Evolutionary conservation across 352 stramenopile genomes (phyloP), one percentile per base, ranked within the genome.

Genomic region (Plasmopara viticola): DNA sequence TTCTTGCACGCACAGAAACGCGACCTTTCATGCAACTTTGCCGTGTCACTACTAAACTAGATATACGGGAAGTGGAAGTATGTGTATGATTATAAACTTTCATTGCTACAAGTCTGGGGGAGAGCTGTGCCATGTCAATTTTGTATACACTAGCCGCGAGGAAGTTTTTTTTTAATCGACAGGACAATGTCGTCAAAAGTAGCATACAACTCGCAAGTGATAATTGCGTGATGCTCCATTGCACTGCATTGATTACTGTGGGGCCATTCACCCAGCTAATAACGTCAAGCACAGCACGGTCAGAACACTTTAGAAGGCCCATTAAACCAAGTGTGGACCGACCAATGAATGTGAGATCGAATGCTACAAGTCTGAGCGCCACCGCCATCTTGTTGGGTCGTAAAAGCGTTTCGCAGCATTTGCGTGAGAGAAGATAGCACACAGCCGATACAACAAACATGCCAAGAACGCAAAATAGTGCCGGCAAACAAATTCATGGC

Each of bases 101-200:
- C 20, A 25, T 43, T 0, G 39, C 14, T n/a, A 30, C 10, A 8
- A 74, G 28, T 45, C 29, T 66, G 14, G 67, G 70, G 0, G 69
- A 81, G 0, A 86, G 62, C 58, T 61, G 58, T 13, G 58, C 44
- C 17, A 58, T 7, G 20, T 86, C 72, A 28, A 84, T 53, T 5
- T 55, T 40, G 3, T 60, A 56, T 5, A 52, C 47, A n/a, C 53
- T 55, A 4, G 59, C 55, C 1, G 59, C 50, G 12, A 84, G 45
- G 37, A 86, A 63, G 14, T 81, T 70, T 46, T 71, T 64, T 49
- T 86, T 72, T n/a, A 82, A 47, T 8, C 75, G 72, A 45, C 75
- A 86, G 57, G 70, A 86, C 28, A 68, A 56, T 30, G 73, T 84
- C 8, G 66, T 64, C 4, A 64, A 53, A 8, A 86, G 40, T 9